phyloP scores from a whole-genome alignment of 495 filamentous ascomycete species.

The Trichoderma gamsii region DNA sequence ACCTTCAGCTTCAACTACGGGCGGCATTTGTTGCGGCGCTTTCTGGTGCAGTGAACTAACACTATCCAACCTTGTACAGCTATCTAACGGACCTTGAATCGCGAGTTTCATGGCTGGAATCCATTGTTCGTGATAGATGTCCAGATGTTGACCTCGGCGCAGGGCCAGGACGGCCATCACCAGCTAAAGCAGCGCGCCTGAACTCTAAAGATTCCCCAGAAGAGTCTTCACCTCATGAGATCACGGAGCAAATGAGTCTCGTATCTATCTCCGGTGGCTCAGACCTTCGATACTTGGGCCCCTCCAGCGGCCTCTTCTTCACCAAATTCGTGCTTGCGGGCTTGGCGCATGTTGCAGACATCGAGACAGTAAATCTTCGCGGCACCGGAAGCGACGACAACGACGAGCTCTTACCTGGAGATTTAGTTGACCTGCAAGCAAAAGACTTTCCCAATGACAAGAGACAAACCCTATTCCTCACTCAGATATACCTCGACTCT shows the following conservation, averaged over 20 bases:
- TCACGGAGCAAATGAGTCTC: not conserved
- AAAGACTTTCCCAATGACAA: constrained; percentile 6
- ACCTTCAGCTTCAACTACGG: not conserved
- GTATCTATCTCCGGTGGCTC: constrained; percentile 4
- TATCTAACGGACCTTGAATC: constrained; percentile 1
- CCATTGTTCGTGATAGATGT: not conserved
- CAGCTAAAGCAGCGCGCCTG: not conserved
- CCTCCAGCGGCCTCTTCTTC: constrained; percentile 11
- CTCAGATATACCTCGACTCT: constrained; percentile 5
- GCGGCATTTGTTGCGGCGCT: not conserved
- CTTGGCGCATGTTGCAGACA: constrained; percentile 3
- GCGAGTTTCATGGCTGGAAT: constrained; percentile 5
- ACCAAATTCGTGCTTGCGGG: constrained; percentile 5
- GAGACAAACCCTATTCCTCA: constrained; percentile 4
- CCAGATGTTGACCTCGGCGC: constrained; percentile 6
- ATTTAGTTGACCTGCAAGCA: not conserved
- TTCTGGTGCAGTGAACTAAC: not conserved
- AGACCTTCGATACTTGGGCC: not conserved
- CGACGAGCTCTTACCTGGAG: not conserved
- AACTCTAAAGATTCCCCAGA: not conserved
- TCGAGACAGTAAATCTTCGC: constrained; percentile 4
- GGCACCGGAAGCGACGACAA: not conserved
- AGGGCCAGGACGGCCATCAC: constrained; percentile 1
- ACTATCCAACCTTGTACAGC: not conserved
- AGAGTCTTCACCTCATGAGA: constrained; percentile 5